phyloP scores from a whole-genome alignment of 1,284 basidiomycete species.

The Phellinidium pouzarii region DNA sequence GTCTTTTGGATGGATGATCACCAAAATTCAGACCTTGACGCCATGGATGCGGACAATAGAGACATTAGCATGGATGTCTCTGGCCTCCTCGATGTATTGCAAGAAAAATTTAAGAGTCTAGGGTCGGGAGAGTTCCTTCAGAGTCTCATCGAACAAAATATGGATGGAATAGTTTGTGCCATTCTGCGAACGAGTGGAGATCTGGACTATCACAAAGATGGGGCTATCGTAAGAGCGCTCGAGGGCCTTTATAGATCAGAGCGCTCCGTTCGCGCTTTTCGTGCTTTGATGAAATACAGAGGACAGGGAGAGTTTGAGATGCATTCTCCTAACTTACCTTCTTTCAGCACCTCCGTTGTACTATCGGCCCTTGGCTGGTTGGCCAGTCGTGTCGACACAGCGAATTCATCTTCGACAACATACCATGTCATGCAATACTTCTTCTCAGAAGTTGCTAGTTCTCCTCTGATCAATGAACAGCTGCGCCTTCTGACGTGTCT shows the following conservation, averaged over 20 bases:
- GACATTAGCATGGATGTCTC: slow-evolving; percentile 15
- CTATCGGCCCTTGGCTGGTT: slow-evolving; percentile 59
- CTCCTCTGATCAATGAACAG: slow-evolving; percentile 85
- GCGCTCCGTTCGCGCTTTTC: slow-evolving; percentile 37
- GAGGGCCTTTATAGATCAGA: slow-evolving; percentile 27
- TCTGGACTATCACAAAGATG: slow-evolving; percentile 42
- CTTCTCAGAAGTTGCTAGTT: slow-evolving; percentile 58
- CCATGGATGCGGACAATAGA: slow-evolving; percentile 17
- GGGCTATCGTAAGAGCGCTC: slow-evolving; percentile 43
- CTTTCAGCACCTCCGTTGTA: slow-evolving; percentile 42
- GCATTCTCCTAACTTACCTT: slow-evolving; percentile 59
- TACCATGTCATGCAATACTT: slow-evolving; percentile 76
- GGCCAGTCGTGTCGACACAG: slow-evolving; percentile 30
- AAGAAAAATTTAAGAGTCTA: slow-evolving; percentile 28
- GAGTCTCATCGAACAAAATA: slow-evolving; percentile 35
- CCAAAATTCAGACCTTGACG: neutral
- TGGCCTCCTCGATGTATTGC: slow-evolving; percentile 27
- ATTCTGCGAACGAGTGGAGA: slow-evolving; percentile 58
- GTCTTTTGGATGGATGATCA: slow-evolving; percentile 38
- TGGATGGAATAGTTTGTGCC: slow-evolving; percentile 49
- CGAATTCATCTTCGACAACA: slow-evolving; percentile 44
- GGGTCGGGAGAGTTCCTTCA: slow-evolving; percentile 32
- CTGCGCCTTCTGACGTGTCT: slow-evolving; percentile 70
- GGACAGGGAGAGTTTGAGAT: slow-evolving; percentile 38
- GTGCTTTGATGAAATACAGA: slow-evolving; percentile 45